Evolutionary conservation across 1,284 basidiomycete genomes (phyloP).

Genomic region (Calocybe gambosa): DNA sequence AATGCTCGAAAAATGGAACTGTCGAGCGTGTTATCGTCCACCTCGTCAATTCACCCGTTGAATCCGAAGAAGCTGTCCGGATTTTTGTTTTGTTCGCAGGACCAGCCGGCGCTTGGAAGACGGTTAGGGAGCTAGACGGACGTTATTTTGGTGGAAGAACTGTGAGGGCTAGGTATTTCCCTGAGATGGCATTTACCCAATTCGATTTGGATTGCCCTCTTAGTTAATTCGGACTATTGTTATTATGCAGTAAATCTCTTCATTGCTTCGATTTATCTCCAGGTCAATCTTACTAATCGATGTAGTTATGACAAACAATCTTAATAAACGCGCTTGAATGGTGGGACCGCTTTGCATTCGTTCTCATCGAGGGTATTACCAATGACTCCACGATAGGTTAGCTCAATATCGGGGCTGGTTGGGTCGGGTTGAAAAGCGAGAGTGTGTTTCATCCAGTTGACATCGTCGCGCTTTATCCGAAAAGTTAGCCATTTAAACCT

Average conservation of each 20-base stretch:
- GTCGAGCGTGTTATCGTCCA: constrained; percentile 88
- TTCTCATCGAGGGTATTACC: constrained; percentile 86
- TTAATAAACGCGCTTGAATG: constrained; percentile 85
- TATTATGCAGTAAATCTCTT: too few relatives aligned
- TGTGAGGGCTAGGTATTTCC: constrained; percentile 80
- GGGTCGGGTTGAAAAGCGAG: constrained; percentile 81
- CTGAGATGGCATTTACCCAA: constrained; percentile 54
- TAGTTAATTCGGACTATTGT: constrained; percentile 13
- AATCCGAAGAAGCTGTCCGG: constrained; percentile 66
- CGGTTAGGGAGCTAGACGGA: constrained; percentile 85
- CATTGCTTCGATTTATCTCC: too few relatives aligned
- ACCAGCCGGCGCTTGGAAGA: constrained; percentile 91
- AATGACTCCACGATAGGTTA: constrained; percentile 89
- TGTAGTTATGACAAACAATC: too few relatives aligned
- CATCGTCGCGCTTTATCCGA: constrained; percentile 68
- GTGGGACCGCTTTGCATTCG: constrained; percentile 89
- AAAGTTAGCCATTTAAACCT: constrained; percentile 4
- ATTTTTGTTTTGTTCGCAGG: constrained; percentile 86
- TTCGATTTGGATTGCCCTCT: constrained; percentile 42
- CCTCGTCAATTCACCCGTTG: constrained; percentile 55
- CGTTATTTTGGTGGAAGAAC: constrained; percentile 84
- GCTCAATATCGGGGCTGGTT: constrained; percentile 75
- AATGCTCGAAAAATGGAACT: constrained; percentile 85
- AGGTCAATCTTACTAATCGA: too few relatives aligned
- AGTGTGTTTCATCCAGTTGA: constrained; percentile 93